Conservation (phyloP, 2,329 filamentous ascomycete genomes). For the Pyricularia pennisetigena region DNA sequence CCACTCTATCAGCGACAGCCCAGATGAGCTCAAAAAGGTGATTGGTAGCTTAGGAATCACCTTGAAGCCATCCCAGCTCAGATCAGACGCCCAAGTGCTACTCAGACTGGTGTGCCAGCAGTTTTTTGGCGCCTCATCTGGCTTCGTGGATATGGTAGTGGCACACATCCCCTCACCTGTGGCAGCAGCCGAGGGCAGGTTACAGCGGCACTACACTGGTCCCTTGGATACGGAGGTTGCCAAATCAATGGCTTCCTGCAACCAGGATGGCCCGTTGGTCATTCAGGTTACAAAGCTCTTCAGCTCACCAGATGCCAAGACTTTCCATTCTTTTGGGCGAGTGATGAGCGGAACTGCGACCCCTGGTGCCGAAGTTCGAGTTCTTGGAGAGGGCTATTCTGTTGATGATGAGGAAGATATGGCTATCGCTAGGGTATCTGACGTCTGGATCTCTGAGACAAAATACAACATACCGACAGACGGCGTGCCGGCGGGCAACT, state of each 20-base stretch:
- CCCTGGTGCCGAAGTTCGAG: slow-evolving; percentile 73
- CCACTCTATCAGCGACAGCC: slow-evolving; percentile 85
- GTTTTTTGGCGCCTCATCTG: slow-evolving; percentile 83
- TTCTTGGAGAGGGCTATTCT: slow-evolving; percentile 91
- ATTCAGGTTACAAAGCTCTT: slow-evolving; percentile 90
- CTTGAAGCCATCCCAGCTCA: slow-evolving; percentile 88
- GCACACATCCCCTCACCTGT: slow-evolving; percentile 81
- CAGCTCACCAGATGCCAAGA: slow-evolving; percentile 80
- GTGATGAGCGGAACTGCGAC: slow-evolving; percentile 87
- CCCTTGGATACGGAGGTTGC: slow-evolving; percentile 75
- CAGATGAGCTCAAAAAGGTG: slow-evolving; percentile 72
- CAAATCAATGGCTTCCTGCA: slow-evolving; percentile 68
- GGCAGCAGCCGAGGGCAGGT: slow-evolving; percentile 63
- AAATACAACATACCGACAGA: slow-evolving; percentile 88
- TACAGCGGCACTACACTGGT: slow-evolving; percentile 87
- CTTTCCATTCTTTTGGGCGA: slow-evolving; percentile 81
- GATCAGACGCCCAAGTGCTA: slow-evolving; percentile 78
- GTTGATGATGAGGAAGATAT: slow-evolving; percentile 98
- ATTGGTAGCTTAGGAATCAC: slow-evolving; percentile 70
- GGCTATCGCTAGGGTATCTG: slow-evolving; percentile 72
- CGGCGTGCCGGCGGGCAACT: slow-evolving; percentile 87
- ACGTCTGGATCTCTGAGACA: slow-evolving; percentile 86
- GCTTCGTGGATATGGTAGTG: slow-evolving; percentile 93
- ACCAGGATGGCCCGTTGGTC: slow-evolving; percentile 86
- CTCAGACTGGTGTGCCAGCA: slow-evolving; percentile 86